These are phyloP conservation scores for Miscanthus lutarioriparius DNA, from an alignment of 176 grass and related monocot genomes.

Conservation along the genomic window DNA sequence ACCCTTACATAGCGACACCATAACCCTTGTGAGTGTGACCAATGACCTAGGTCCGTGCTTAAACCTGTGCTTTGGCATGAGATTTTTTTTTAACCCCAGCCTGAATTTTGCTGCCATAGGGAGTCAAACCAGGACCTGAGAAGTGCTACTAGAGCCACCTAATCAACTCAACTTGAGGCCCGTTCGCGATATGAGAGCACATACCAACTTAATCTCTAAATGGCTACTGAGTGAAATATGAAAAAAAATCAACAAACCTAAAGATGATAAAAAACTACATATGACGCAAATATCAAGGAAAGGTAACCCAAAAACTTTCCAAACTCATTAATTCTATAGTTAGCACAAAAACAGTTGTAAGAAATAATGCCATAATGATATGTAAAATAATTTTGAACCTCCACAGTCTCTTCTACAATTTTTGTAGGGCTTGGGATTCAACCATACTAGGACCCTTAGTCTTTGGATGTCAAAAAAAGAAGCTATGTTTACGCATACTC, in stretches of 20 bases:
- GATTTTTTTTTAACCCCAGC: no score
- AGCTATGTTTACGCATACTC: not conserved
- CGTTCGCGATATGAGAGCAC: not conserved
- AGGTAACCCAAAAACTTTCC: not conserved
- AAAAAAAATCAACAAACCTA: not conserved
- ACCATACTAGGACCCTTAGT: not conserved
- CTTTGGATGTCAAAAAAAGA: not conserved
- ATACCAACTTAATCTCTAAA: not conserved
- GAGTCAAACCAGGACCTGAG: no score
- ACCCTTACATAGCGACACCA: no score
- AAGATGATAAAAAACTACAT: not conserved
- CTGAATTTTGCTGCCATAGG: no score
- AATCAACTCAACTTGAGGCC: no score
- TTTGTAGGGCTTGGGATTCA: not conserved
- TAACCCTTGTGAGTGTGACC: no score
- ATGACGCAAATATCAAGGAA: not conserved
- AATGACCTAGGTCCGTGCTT: no score
- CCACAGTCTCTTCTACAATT: no score
- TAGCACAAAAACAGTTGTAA: not conserved
- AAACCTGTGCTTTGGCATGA: no score
- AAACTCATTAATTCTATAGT: not conserved
- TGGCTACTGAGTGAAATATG: not conserved
- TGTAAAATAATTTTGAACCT: not conserved
- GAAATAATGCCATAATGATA: not conserved
- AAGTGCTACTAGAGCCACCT: no score